Evolutionary conservation across 495 filamentous ascomycete species (phyloP).

Genomic region (Xylaria castorea): DNA sequence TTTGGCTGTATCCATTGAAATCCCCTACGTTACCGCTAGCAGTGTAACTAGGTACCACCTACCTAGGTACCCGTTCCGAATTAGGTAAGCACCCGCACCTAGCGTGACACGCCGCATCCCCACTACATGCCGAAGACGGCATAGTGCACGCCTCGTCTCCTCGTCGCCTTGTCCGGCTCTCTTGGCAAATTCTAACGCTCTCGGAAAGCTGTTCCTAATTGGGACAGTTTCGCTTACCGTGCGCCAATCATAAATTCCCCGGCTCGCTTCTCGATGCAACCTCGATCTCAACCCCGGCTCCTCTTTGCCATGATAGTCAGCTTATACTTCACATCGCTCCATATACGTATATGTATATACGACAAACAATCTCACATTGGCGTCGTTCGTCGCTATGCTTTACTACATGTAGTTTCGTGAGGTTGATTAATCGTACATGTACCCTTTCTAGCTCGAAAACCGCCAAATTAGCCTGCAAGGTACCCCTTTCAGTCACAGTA

Average conservation of each 20-base stretch:
- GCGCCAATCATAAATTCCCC: conserved; percentile 54
- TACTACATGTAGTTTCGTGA: neutral
- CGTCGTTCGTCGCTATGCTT: conserved; percentile 2
- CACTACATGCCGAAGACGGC: neutral
- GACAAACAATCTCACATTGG: neutral
- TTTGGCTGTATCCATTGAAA: neutral
- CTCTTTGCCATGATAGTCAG: neutral
- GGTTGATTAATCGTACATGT: neutral
- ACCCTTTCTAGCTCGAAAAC: neutral
- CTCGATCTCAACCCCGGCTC: conserved; percentile 15
- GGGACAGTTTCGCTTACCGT: conserved; percentile 49
- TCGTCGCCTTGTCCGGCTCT: conserved; percentile 7
- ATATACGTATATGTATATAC: neutral
- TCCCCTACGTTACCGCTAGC: neutral
- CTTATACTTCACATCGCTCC: neutral
- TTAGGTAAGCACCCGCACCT: conserved; percentile 19
- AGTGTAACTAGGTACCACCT: too few relatives aligned
- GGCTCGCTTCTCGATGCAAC: conserved; percentile 53
- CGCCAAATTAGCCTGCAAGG: neutral
- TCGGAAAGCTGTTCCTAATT: conserved; percentile 34
- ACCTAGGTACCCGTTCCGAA: neutral
- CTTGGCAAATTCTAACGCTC: conserved; percentile 33
- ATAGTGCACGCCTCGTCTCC: neutral
- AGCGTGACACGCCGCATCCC: conserved; percentile 10
- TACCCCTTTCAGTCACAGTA: neutral